Conservation (phyloP, 2,329 filamentous ascomycete species). For the Neurospora crassa region DNA sequence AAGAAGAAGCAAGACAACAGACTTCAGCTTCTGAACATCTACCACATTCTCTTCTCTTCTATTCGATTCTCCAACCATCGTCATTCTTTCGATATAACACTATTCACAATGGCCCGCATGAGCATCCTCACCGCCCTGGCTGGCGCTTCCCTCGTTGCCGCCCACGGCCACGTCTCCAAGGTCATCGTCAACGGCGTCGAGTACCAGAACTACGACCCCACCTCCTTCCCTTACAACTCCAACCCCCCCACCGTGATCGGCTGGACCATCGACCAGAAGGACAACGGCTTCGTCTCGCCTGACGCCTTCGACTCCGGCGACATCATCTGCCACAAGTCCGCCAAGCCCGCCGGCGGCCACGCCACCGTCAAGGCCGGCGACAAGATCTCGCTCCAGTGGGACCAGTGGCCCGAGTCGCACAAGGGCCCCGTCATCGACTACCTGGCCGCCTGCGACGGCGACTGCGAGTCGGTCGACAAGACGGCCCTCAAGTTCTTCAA, state of each 20-base stretch:
- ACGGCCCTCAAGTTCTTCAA: slow-evolving; percentile 49
- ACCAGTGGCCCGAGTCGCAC: slow-evolving; percentile 32
- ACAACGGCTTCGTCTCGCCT: slow-evolving; percentile 41
- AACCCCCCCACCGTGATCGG: slow-evolving; percentile 29
- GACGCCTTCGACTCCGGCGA: slow-evolving; percentile 28
- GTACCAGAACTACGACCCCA: slow-evolving; percentile 32
- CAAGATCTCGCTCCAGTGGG: slow-evolving; percentile 32
- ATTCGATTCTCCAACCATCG: background rate
- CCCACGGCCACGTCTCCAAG: slow-evolving; percentile 33
- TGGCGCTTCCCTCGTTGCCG: slow-evolving; percentile 18
- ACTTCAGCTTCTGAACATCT: background rate
- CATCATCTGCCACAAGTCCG: slow-evolving; percentile 37
- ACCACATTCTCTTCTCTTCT: background rate
- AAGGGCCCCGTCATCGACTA: slow-evolving; percentile 52
- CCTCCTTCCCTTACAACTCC: slow-evolving; percentile 26
- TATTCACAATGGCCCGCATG: background rate
- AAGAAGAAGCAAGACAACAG: background rate
- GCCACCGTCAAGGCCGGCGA: slow-evolving; percentile 30
- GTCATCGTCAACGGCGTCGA: slow-evolving; percentile 33
- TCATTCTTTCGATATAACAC: background rate
- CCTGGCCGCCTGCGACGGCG: slow-evolving; percentile 48
- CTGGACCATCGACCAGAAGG: slow-evolving; percentile 33
- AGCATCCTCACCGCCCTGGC: slow-evolving; percentile 13
- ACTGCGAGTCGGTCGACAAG: slow-evolving; percentile 46
- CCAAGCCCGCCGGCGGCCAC: slow-evolving; percentile 26